phyloP scores from a whole-genome alignment of 495 filamentous ascomycete genomes.

The Rhypophila decipiens region DNA sequence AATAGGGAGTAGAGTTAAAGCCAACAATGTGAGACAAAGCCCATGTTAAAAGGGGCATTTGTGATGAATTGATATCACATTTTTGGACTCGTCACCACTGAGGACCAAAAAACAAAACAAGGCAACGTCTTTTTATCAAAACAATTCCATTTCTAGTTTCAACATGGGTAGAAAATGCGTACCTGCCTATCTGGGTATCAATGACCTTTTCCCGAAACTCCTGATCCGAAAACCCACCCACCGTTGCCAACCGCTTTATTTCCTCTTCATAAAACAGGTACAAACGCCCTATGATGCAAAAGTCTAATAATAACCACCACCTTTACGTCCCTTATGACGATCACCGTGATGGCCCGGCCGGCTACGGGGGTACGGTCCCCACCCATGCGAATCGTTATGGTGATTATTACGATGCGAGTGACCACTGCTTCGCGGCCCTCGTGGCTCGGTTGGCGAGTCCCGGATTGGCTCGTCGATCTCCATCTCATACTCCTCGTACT shows the following conservation, averaged over 20 bases:
- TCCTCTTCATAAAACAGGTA: not conserved
- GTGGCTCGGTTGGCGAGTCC: constrained; percentile 20
- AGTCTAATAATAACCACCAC: constrained; percentile 11
- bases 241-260: too few relatives aligned
- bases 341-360: constrained; percentile 16
- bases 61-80: too few relatives aligned
- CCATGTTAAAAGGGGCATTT: too few relatives aligned
- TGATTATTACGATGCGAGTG: constrained; percentile 7
- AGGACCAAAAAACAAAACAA: too few relatives aligned
- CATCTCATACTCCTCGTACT: constrained; percentile 71
- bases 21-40: too few relatives aligned
- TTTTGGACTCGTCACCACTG: too few relatives aligned
- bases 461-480: constrained; percentile 52
- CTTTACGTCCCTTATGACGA: constrained; percentile 17
- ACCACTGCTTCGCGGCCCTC: constrained; percentile 9
- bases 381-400: constrained; percentile 16
- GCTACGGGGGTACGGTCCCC: constrained; percentile 17
- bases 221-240: not conserved
- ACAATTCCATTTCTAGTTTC: too few relatives aligned
- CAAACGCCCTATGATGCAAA: not conserved
- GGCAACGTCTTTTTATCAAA: too few relatives aligned
- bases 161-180: too few relatives aligned
- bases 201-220: not conserved
- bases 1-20: not conserved
- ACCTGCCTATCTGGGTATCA: not conserved